Base-by-base conservation (phyloP, 306 rosid genomes). In the Cajanus cajan region DNA sequence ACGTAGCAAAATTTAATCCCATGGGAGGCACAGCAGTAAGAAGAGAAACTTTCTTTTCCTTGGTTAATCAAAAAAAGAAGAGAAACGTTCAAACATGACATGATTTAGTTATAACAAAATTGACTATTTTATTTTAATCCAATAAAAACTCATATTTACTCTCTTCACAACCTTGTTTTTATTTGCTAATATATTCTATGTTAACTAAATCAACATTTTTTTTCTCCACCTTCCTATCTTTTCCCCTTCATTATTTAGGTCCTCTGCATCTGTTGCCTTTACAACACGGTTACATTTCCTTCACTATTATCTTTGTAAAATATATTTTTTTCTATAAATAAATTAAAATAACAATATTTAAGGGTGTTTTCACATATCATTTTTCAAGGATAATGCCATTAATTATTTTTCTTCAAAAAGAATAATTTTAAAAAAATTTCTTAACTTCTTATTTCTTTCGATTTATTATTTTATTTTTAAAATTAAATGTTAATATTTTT, bases 61-160 rank as follows among this genome's bases (percentile, higher is more conserved):
- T 28, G 31, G 3, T 28, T 28, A 28, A 28, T 28, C 31, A 28
- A 28, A 28, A 28, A 28, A 28, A 1, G 31, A 1, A 22, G 41
- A 66, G 85, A 86, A 83, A 70, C 50, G 78, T 84, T 86, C 84
- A 83, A 81, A 81, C 76, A 37, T 43, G 24, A 37, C 59, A 72
- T 28, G 10, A 40, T 33, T 45, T 52, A 40, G 77, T 76, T 79
- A 22, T 24, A 75, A 74, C 74, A 76, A 82, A 75, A 83, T 76
- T 83, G 79, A 70, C 80, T 76, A 62, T 68, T 82, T 80, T 76
- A 19, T 14, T 64, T 36, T 75, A 43, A 74, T 28, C 84, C 43
- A 70, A 63, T 54, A 43, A 33, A 66, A 57, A 54, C 48, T 70
- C 9, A 19, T n/a, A 1, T 14, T 51, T 19, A 52, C 39, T 48